phyloP scores from a whole-genome alignment of 2,329 filamentous ascomycete species.

The Graphiopsis chlorocephala region DNA sequence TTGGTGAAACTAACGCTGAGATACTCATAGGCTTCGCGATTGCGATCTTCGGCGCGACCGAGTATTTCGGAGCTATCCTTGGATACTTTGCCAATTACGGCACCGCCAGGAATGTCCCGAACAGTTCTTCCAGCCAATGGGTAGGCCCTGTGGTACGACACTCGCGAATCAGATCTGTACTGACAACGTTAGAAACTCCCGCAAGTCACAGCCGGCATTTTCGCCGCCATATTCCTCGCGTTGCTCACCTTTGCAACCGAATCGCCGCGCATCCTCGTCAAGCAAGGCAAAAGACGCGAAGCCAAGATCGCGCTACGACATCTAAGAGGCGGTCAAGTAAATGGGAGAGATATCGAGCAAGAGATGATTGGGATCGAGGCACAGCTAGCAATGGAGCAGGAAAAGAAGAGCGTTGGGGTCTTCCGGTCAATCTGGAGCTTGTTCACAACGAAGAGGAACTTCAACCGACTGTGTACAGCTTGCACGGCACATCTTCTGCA shows the following conservation, averaged over 20 bases:
- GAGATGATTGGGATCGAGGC: conserved; percentile 64
- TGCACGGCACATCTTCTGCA: conserved; percentile 65
- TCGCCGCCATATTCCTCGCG: conserved; percentile 67
- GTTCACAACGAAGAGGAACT: conserved; percentile 63
- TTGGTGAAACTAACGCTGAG: conserved; percentile 34
- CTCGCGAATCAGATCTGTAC: background rate
- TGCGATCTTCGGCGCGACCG: conserved; percentile 64
- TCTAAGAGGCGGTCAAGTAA: conserved; percentile 51
- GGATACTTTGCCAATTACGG: conserved; percentile 68
- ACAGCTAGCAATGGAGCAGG: conserved; percentile 66
- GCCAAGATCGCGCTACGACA: conserved; percentile 54
- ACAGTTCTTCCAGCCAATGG: conserved; percentile 39
- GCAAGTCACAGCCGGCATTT: conserved; percentile 71
- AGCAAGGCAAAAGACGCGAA: conserved; percentile 63
- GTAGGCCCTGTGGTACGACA: conserved; percentile 51
- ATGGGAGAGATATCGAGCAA: conserved; percentile 48
- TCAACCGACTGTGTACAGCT: conserved; percentile 67
- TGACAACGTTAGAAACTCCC: conserved; percentile 47
- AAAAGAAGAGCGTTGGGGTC: conserved; percentile 53
- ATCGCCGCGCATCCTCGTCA: conserved; percentile 65
- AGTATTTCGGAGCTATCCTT: conserved; percentile 70
- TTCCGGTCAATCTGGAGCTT: conserved; percentile 62
- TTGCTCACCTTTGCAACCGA: conserved; percentile 63
- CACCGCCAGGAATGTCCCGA: conserved; percentile 34
- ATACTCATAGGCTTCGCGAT: conserved; percentile 66